Base-by-base conservation (phyloP, 1,139 yeast genomes). In the Blastobotrys elegans region DNA sequence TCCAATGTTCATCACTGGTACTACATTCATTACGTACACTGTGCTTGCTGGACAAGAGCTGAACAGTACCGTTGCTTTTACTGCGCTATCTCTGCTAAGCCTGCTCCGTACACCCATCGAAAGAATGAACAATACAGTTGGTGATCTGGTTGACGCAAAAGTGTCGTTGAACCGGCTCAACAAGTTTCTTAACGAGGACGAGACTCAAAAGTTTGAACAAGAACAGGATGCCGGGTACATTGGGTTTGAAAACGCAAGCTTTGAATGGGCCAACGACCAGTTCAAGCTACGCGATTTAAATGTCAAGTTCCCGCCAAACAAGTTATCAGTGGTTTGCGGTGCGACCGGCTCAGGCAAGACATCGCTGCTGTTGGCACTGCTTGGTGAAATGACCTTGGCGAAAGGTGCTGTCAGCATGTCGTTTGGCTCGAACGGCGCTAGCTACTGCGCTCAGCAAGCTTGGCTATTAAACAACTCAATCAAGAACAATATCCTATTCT, bases 291-390 rank as follows among this genome's bases (percentile, higher is more conserved):
- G 29, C n/a, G n/a, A n/a, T n/a, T n/a, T n/a, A n/a, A n/a, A n/a
- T n/a, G n/a, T n/a, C n/a, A n/a, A n/a, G n/a, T 92, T 92, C 68
- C 75, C 76, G 56, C 70, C 76, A 37, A 94, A 88, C 17, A 80
- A 86, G 62, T 71, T 92, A 61, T 89, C 89, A 58, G 90, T 90
- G 21, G 75, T 92, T 52, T 79, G 89, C 60, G 98, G 98, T 27
- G 84, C 96, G 11, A 92, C 97, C 13, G 97, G 98, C 51, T 70
- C 95, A 1, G 98, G 98, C 67, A 92, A 92, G 67, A 85, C 96
- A 2, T 90, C 97, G 0, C 68, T 92, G 55, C 73, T 92, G 51
- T 74, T 90, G 74, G 98, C 96, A 3, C 72, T 92, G 47, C 73
- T 92, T 39, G 98, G 98, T 63, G 98, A 92, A 70, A 92, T 92